Evolutionary conservation across 495 filamentous ascomycete species (phyloP), one percentile per base, ranked within the genome.

Genomic region (Cladorrhinum samala): DNA sequence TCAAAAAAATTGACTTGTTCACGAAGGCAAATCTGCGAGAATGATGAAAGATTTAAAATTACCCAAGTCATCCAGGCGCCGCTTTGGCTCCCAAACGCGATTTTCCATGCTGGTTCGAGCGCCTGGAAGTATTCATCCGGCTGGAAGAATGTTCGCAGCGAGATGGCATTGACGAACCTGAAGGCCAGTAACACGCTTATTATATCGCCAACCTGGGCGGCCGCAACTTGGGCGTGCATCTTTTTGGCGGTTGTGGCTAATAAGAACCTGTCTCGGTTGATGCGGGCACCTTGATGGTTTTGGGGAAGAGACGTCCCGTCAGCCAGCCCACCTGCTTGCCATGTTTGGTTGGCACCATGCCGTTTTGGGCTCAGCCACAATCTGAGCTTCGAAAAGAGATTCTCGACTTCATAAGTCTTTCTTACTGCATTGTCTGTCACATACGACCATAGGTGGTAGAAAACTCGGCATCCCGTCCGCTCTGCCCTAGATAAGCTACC

Each of bases 101-200:
- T 75, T 66, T 85, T 77, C 91, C 92, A 97, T 56, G 93, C 93
- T 36, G 93, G 94, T 65, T 99, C 93, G 9, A 99, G 77, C 5
- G 91, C 88, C 64, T 99, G 93, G 58, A 91, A 99, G 74, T 88
- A 97, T 67, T 99, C 93, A 73, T 99, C 93, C n/a, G 93, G 93
- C 68, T 99, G 93, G 73, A 99, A 99, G 67, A 96, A 99, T n/a
- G 93, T 97, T 46, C 82, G 77, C 37, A 94, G 74, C 46, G 74
- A 80, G 51, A 96, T 73, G n/a, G 91, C 84, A 70, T 97, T 96
- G 65, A 89, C 62, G 46, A 95, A 78, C 49, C 93, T 89, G 45
- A 96, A 77, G 11, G 79, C 79, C 51, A 96, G 60, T 18, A 96
- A 80, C 38, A 82, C 74, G 38, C 80, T 33, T 33, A 33, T 33